phyloP scores from a whole-genome alignment of 2,329 filamentous ascomycete genomes.

The Sordariomycetes sp. region DNA sequence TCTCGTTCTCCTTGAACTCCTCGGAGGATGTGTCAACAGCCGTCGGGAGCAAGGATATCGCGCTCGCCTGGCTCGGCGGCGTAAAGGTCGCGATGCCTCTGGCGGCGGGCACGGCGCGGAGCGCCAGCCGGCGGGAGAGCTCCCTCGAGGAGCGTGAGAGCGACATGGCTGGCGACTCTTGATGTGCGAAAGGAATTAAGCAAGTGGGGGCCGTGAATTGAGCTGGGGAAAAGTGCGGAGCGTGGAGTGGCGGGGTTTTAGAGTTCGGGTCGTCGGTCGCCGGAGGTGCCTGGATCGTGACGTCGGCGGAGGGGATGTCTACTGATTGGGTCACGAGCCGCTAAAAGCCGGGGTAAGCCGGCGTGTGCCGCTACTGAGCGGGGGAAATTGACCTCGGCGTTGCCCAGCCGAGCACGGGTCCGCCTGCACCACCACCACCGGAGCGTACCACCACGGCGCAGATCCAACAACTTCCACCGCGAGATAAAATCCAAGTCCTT shows the following conservation, averaged over 20 bases:
- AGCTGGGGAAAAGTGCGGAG: constrained; percentile 4
- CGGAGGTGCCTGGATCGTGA: not conserved
- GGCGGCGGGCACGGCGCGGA: constrained; percentile 9
- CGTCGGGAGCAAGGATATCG: constrained; percentile 69
- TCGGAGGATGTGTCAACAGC: constrained; percentile 63
- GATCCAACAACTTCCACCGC: not conserved
- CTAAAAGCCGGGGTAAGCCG: constrained; percentile 30
- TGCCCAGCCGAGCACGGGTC: not conserved
- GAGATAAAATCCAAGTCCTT: not conserved
- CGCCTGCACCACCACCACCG: constrained; percentile 6
- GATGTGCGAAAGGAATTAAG: not conserved
- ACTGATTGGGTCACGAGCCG: constrained; percentile 16
- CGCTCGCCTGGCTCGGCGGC: constrained; percentile 65
- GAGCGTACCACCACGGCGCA: not conserved
- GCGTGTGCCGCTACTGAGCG: not conserved
- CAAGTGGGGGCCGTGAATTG: not conserved
- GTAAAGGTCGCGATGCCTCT: constrained; percentile 60
- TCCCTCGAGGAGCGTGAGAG: constrained; percentile 31
- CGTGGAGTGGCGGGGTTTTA: not conserved
- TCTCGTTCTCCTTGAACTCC: constrained; percentile 70
- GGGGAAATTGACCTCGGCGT: not conserved
- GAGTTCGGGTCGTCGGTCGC: not conserved
- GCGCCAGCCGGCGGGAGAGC: constrained; percentile 19
- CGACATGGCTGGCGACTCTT: constrained; percentile 24
- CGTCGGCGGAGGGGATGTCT: not conserved